phyloP scores from a whole-genome alignment of 352 stramenopile species.

The Nothophytophthora sp. region DNA sequence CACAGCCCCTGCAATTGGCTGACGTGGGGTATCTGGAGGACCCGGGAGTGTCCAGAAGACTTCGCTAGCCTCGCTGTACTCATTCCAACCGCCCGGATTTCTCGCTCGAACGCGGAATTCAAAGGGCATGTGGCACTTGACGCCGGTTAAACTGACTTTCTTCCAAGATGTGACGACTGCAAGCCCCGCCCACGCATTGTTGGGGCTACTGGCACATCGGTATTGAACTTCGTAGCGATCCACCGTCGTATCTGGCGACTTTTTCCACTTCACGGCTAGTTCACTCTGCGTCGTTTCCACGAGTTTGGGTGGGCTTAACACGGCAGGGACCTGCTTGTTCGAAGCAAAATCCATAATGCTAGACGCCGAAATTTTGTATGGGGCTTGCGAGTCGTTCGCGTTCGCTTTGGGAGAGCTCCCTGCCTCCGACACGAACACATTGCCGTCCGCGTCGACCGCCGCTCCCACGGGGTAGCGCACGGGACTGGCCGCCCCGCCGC shows the following conservation, averaged over 20 bases:
- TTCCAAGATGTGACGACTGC: constrained; percentile 34
- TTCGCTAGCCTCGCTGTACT: constrained; percentile 52
- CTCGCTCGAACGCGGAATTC: constrained; percentile 63
- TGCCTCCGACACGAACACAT: constrained; percentile 70
- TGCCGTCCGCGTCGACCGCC: constrained; percentile 65
- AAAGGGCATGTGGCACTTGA: constrained; percentile 53
- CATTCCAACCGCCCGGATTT: constrained; percentile 73
- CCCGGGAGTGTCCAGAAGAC: constrained; percentile 67
- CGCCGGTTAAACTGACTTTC: constrained; percentile 37
- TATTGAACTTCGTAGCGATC: constrained; percentile 82
- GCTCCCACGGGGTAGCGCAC: constrained; percentile 71
- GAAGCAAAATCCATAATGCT: constrained; percentile 63
- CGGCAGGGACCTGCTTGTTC: constrained; percentile 35
- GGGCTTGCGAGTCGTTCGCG: constrained; percentile 13
- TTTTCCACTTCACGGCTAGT: constrained; percentile 63
- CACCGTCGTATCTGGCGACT: constrained; percentile 55
- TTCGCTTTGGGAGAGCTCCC: constrained; percentile 19
- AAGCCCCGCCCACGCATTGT: constrained; percentile 53
- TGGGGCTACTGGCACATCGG: constrained; percentile 40
- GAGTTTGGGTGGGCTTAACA: constrained; percentile 39
- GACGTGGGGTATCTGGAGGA: constrained; percentile 35
- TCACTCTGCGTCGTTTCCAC: constrained; percentile 53
- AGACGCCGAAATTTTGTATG: constrained; percentile 58
- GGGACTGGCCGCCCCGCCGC: constrained; percentile 35
- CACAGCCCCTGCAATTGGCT: constrained; percentile 52